These are phyloP conservation scores for Entelexis paramagnoliae DNA, from an alignment of 1,139 yeast species.

Conservation along the genomic window DNA sequence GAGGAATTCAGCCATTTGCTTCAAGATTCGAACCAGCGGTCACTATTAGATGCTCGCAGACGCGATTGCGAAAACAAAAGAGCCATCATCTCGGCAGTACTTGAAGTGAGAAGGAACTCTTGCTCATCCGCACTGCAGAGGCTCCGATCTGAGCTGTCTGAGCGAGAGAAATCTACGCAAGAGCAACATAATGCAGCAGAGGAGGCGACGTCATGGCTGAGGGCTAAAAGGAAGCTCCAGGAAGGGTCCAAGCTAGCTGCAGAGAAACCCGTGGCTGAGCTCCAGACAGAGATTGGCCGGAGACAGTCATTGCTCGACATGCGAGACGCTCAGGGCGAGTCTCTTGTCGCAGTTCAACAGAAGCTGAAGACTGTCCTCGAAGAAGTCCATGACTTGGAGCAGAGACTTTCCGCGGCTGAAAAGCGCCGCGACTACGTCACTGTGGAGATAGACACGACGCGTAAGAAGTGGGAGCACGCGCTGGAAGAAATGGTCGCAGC, in stretches of 20 bases:
- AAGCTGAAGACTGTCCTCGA: neutral
- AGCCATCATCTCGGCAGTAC: neutral
- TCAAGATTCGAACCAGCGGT: neutral
- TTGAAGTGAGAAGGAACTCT: neutral
- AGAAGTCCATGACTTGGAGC: conserved; percentile 6
- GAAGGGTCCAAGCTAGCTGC: neutral
- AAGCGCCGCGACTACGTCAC: conserved; percentile 8
- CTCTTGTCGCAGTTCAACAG: neutral
- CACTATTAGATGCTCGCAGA: neutral
- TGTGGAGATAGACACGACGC: conserved; percentile 26
- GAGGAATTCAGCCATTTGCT: neutral
- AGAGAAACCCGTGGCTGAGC: neutral
- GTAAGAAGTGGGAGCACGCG: conserved; percentile 48
- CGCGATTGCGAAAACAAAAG: neutral
- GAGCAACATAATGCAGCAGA: neutral
- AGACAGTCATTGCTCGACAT: neutral
- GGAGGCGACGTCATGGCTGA: conserved; percentile 9
- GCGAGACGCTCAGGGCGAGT: conserved; percentile 5
- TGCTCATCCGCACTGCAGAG: neutral
- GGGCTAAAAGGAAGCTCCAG: neutral
- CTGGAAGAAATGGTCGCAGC: conserved; percentile 41
- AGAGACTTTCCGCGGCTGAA: conserved; percentile 5
- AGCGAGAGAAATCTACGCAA: neutral
- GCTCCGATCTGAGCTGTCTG: neutral
- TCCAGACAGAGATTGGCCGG: conserved; percentile 7